Evolutionary conservation across 1,139 yeast species (phyloP), one percentile per base, ranked within the genome.

Genomic region (Candida dubliniensis): DNA sequence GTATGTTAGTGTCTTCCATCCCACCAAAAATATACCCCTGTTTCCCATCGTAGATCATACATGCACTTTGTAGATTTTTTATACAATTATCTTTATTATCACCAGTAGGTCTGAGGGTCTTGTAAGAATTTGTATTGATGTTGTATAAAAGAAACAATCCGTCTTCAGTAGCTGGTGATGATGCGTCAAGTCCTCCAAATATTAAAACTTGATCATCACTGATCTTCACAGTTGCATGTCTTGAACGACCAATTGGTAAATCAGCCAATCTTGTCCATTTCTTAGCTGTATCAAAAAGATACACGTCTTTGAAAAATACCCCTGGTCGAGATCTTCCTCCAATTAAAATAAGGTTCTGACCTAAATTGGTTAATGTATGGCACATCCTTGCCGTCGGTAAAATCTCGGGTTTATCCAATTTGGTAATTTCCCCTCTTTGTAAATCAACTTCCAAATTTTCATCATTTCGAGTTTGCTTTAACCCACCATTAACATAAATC

Each of bases 311-410:
- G 33, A 79, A 60, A 0, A 69, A 64, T 8, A 61, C 59, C 1
- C 76, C 74, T 1, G 96, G 95, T 7, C 81, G 73, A 3, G 76
- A 67, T 49, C 95, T 71, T 2, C 96, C 96, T 2, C 95, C 95
- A 26, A 79, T 65, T n/a, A 85, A 50, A 2, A 83, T 47, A 0
- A 66, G 49, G 1, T 48, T 55, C 5, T 58, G 54, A 1, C 57
- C 52, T 1, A 79, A 43, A 0, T 57, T 47, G 0, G 79, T 72
- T 24, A 81, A 52, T 0, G 81, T 66, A 53, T 87, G 91, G 49
- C 87, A 76, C 79, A 84, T 77, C 46, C 95, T 69, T 7, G 81
- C 70, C 0, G 51, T n/a, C 1, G 76, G 75, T 8, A 38, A 45
- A 1, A 31, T 41, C 8, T 23, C 27, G 1, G 38, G 15, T 8